These are phyloP conservation scores for Penicillium oxalicum DNA, from an alignment of 2,329 filamentous ascomycete genomes.

Conservation along the genomic window DNA sequence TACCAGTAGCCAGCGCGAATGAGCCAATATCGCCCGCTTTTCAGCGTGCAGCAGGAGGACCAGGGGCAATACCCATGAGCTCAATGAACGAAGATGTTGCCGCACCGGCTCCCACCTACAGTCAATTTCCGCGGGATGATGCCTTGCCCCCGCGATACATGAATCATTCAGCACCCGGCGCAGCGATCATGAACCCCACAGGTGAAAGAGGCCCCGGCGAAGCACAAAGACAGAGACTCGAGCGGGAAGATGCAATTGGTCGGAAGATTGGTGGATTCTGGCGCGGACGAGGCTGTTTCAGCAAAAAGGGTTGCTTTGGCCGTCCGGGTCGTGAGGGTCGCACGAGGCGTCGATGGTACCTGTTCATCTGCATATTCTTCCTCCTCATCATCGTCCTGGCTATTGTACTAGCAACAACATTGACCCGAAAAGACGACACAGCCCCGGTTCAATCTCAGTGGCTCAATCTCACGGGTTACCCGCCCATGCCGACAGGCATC, in stretches of 20 bases:
- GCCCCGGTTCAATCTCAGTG: conserved; percentile 53
- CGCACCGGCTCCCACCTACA: conserved; percentile 30
- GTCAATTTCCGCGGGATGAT: conserved; percentile 24
- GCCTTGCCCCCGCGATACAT: conserved; percentile 24
- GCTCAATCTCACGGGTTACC: conserved; percentile 81
- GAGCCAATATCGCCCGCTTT: conserved; percentile 56
- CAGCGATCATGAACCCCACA: conserved; percentile 19
- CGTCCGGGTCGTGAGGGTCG: conserved; percentile 58
- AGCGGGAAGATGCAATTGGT: conserved; percentile 60
- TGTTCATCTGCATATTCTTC: conserved; percentile 48
- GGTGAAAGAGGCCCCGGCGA: conserved; percentile 37
- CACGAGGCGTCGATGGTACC: conserved; percentile 56
- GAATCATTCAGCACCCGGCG: conserved; percentile 19
- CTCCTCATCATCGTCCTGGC: conserved; percentile 53
- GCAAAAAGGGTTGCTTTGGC: conserved; percentile 60
- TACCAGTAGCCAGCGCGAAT: not conserved
- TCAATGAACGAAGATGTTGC: conserved; percentile 54
- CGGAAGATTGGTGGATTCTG: conserved; percentile 56
- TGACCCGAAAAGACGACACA: conserved; percentile 44
- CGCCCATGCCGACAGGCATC: conserved; percentile 77
- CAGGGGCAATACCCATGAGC: conserved; percentile 55
- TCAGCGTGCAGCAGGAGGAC: conserved; percentile 56
- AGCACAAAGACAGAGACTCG: conserved; percentile 52
- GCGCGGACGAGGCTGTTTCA: conserved; percentile 60
- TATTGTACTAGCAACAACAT: conserved; percentile 52